Percentiles rank a stretch among this genome's conserved stretches.
Evolutionary conservation across 2,329 filamentous ascomycete species (phyloP).

Genomic region (Dothistroma pini): DNA sequence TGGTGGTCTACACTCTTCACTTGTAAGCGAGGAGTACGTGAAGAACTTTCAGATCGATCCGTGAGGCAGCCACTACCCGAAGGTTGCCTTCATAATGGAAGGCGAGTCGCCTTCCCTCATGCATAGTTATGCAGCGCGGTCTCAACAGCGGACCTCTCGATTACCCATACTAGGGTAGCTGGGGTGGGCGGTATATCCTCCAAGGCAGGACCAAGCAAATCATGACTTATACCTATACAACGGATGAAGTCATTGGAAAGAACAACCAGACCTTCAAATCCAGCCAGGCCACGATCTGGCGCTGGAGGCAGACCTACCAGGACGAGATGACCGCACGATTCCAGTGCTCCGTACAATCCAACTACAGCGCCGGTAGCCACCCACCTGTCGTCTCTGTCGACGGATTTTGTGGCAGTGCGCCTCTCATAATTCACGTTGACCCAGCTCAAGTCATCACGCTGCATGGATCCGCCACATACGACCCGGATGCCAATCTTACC

Average conservation of each 20-base stretch:
- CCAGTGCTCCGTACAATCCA: slow-evolving; percentile 44
- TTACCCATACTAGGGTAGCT: slow-evolving; percentile 47
- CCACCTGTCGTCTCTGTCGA: slow-evolving; percentile 48
- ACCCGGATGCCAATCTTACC: slow-evolving; percentile 43
- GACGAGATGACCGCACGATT: slow-evolving; percentile 50
- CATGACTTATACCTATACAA: slow-evolving; percentile 38
- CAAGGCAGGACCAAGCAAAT: slow-evolving; percentile 36
- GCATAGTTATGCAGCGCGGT: slow-evolving; percentile 49
- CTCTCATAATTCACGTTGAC: slow-evolving; percentile 41
- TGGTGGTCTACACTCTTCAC: slow-evolving; percentile 48
- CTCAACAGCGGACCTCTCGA: slow-evolving; percentile 42
- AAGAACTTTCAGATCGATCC: slow-evolving; percentile 53
- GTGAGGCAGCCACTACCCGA: slow-evolving; percentile 41
- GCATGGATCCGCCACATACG: slow-evolving; percentile 47
- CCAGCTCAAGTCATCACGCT: slow-evolving; percentile 41
- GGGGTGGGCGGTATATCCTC: slow-evolving; percentile 48
- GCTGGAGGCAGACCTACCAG: slow-evolving; percentile 53
- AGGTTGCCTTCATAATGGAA: slow-evolving; percentile 52
- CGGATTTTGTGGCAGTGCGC: slow-evolving; percentile 36
- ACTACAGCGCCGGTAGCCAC: slow-evolving; percentile 42
- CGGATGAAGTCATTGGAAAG: slow-evolving; percentile 36
- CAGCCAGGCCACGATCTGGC: slow-evolving; percentile 52
- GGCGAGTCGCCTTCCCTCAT: slow-evolving; percentile 53
- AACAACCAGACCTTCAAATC: slow-evolving; percentile 36
- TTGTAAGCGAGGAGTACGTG: slow-evolving; percentile 52